phyloP scores from a whole-genome alignment of 108 stramenopile species.

The Skeletonema costatum region DNA sequence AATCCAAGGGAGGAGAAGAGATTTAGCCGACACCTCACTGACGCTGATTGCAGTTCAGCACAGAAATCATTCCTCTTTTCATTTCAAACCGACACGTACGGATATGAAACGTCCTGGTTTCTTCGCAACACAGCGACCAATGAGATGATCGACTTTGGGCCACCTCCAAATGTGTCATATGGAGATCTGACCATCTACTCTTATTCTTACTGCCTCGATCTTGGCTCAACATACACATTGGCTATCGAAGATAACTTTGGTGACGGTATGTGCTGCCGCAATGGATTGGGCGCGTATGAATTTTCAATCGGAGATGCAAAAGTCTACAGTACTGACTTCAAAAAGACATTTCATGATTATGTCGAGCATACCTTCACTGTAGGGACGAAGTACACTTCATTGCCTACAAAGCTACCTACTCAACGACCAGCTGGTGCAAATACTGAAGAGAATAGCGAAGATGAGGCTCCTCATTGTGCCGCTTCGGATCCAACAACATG shows the following conservation, averaged over 20 bases:
- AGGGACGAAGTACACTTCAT: slow-evolving; percentile 15
- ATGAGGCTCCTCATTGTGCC: not conserved
- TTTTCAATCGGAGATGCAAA: slow-evolving; percentile 13
- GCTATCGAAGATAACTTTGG: slow-evolving; percentile 48
- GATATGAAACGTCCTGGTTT: slow-evolving; percentile 50
- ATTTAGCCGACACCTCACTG: not conserved
- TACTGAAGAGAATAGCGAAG: not conserved
- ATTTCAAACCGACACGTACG: slow-evolving; percentile 48
- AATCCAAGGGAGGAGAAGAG: not conserved
- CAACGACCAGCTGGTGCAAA: not conserved
- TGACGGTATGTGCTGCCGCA: slow-evolving; percentile 47
- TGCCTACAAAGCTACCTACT: slow-evolving; percentile 21
- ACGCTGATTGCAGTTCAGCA: not conserved
- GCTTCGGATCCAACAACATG: slow-evolving; percentile 2
- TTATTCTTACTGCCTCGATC: slow-evolving; percentile 32
- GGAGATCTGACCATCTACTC: slow-evolving; percentile 41
- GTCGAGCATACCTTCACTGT: slow-evolving; percentile 46
- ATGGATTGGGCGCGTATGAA: slow-evolving; percentile 45
- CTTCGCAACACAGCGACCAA: slow-evolving; percentile 7
- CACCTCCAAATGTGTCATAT: slow-evolving; percentile 23
- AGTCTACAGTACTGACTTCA: slow-evolving; percentile 22
- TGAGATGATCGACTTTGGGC: slow-evolving; percentile 22
- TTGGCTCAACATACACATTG: slow-evolving; percentile 29
- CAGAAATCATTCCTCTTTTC: slow-evolving; percentile 34
- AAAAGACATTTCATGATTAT: slow-evolving; percentile 43